Evolutionary conservation across 106 monocot genomes (phyloP).

Genomic region (Dioscorea zingiberensis): DNA sequence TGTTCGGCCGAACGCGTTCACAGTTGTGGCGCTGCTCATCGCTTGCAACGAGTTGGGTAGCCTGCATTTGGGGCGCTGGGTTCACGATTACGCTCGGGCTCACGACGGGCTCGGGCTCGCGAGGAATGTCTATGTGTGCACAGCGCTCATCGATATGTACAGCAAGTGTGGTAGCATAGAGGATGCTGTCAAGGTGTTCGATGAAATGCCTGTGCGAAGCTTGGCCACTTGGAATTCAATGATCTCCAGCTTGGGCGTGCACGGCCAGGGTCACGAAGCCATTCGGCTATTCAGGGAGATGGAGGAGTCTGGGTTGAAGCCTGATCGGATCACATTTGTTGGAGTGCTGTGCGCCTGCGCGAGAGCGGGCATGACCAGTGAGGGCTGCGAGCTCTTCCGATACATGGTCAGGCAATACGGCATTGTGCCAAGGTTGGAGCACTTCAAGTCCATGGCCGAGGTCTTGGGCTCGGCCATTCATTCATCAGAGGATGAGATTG

Average conservation of each 20-base stretch:
- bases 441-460: slow-evolving; percentile 47
- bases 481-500: neutral
- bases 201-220: slow-evolving; percentile 29
- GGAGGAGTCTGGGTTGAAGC: slow-evolving; percentile 29
- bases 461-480: slow-evolving; percentile 23
- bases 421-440: slow-evolving; percentile 26
- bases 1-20: slow-evolving; percentile 44
- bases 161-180: slow-evolving; percentile 66
- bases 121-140: slow-evolving; percentile 32
- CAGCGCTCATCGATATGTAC: slow-evolving; percentile 79
- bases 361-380: slow-evolving; percentile 28
- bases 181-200: slow-evolving; percentile 47
- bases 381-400: slow-evolving; percentile 36
- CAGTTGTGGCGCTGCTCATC: slow-evolving; percentile 39
- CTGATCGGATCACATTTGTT: slow-evolving; percentile 52
- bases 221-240: slow-evolving; percentile 81
- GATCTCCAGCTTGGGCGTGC: slow-evolving; percentile 66
- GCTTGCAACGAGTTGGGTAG: slow-evolving; percentile 48
- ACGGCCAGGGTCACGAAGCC: slow-evolving; percentile 57
- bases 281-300: slow-evolving; percentile 51
- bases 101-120: slow-evolving; percentile 18
- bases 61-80: slow-evolving; percentile 40
- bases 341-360: slow-evolving; percentile 61
- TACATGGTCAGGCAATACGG: slow-evolving; percentile 34
- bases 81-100: slow-evolving; percentile 40